Base-by-base conservation (phyloP, 2,329 filamentous ascomycete genomes). In the Ramularia collo-cygni region DNA sequence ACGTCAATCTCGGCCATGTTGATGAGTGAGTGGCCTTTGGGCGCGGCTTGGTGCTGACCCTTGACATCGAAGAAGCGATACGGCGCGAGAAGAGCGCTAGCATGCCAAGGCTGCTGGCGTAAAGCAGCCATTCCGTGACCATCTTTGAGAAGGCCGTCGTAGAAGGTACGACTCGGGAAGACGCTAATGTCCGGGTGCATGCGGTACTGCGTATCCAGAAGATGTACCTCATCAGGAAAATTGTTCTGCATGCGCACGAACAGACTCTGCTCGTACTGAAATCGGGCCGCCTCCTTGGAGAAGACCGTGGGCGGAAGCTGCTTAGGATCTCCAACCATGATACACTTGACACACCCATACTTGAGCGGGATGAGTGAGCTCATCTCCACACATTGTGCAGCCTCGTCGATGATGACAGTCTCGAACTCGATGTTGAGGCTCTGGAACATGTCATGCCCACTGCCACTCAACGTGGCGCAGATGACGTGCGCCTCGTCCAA, bases 171-270 rank as follows among this genome's bases (percentile, higher is more conserved):
- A 62, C 88, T 95, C 1, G 93, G 92, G 62, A 95, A 98, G 37
- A 71, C 64, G 63, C 88, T 95, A 60, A 98, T 98, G 52, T 92
- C 86, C 0, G 93, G 92, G 66, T 98, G 92, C 93, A 98, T 98
- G 65, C 92, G 92, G 62, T 98, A 98, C 60, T 98, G 92, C 40
- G 84, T 92, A 59, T 96, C 90, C n/a, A 98, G 77, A 17, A 98
- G 73, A 67, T 98, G 90, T 12, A 98, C 81, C 50, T 93, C 83
- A 21, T 84, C 71, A 1, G 87, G 85, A 54, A 90, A 82, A 49
- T 95, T 95, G 55, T 81, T 81, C 60, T 96, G 92, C 90, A 98
- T 98, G 24, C 92, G 84, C 38, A 96, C 92, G 68, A 98, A 98
- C 65, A 98, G 70, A 74, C 87, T 95, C 67, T 98, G 92, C 58